Evolutionary conservation across 192 early-diverging fungal genomes (phyloP), one percentile per base, ranked within the genome.

Genomic region (Gorgonomyces haynaldii): DNA sequence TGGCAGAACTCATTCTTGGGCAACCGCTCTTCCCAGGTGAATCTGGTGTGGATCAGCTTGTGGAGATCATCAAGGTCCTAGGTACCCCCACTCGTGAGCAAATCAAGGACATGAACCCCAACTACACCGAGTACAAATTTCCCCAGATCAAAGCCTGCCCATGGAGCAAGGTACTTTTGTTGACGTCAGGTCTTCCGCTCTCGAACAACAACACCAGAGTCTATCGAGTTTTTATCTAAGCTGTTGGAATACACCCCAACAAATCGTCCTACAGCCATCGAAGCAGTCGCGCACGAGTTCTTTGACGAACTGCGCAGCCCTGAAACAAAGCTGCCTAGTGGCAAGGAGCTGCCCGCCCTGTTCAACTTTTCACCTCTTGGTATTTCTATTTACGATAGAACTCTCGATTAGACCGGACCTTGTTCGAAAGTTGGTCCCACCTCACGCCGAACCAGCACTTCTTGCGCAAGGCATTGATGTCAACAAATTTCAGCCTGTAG

Each of bases 21-120:
- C 84, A 86, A 56, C 92, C 92, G 8, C 61, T 96, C 41, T 96
- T 96, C 74, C 85, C 89, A 15, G 92, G 92, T 23, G 92, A 95
- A 67, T 89, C 86, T 44, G 89, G 91, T 37, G 91, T 98, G 28
- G 95, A 98, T 58, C 95, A 98, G 58, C 71, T 98, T 21, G 95
- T 98, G 21, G 92, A 98, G 65, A 98, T 98, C 56, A 98, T 98
- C 72, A 98, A 98, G 70, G 86, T 96, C 12, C 74, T 98, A 13
- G 95, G 95, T 35, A 98, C 92, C 21, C 95, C 92, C 15, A 86
- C 89, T 29, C 70, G 81, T 45, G 92, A 98, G 49, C 91, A 98
- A 65, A 95, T 98, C 56, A 82, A 83, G 56, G 79, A 79, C 16
- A 96, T 98, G 95, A 98, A 98, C 66, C 88, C 85, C 29, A 89